phyloP scores from a whole-genome alignment of 2,329 filamentous ascomycete species.

The Aspergillus glaucus region DNA sequence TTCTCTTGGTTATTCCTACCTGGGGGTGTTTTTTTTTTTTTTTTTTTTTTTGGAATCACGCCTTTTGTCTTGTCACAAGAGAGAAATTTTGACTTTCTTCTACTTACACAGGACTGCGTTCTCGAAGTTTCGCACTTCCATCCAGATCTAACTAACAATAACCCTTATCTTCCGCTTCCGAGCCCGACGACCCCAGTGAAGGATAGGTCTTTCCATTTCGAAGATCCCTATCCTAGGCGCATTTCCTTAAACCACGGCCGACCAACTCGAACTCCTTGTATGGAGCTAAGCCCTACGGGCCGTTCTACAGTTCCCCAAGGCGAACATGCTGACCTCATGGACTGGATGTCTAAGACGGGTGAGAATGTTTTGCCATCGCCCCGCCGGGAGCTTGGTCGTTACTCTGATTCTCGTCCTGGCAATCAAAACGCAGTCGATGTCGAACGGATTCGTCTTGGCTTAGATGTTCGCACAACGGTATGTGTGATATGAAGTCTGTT shows the following conservation, averaged over 20 bases:
- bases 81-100: background rate
- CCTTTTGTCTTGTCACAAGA: background rate
- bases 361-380: constrained; percentile 24
- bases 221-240: constrained; percentile 10
- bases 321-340: constrained; percentile 25
- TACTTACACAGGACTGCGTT: constrained; percentile 20
- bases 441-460: constrained; percentile 48
- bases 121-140: constrained; percentile 25
- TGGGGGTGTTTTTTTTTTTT: too few relatives aligned
- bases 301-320: constrained; percentile 34
- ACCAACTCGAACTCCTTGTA: constrained; percentile 15
- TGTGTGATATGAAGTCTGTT: constrained; percentile 20
- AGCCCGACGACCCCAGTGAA: constrained; percentile 11
- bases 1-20: background rate
- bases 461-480: constrained; percentile 70
- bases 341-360: constrained; percentile 26
- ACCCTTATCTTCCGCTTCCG: constrained; percentile 6
- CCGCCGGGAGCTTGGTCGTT: constrained; percentile 20
- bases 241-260: constrained; percentile 10
- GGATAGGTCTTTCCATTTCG: constrained; percentile 9
- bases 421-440: constrained; percentile 42
- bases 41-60: too few relatives aligned
- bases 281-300: constrained; percentile 34
- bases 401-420: constrained; percentile 22
- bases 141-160: constrained; percentile 21